A percentile compares a stretch with the other conserved stretches of the same genome.
These are phyloP conservation scores for Penium margaritaceum DNA, from an alignment of 139 green algal species.

Conservation along the genomic window DNA sequence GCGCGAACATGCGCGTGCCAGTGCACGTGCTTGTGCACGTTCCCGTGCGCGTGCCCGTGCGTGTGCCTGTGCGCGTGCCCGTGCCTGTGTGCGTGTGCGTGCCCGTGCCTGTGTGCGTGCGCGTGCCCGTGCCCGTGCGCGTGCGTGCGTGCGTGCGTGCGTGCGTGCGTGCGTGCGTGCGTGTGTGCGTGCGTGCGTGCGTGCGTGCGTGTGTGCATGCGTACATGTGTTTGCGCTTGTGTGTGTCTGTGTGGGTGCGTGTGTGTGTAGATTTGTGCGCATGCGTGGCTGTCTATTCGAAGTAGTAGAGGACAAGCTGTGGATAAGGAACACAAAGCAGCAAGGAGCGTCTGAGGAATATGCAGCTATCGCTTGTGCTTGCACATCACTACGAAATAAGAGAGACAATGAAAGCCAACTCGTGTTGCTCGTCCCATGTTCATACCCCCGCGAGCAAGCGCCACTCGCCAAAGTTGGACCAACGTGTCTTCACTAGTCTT, in stretches of 20 bases:
- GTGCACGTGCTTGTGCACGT: background rate
- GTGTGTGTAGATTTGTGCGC: background rate
- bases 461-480: too few relatives aligned
- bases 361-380: background rate
- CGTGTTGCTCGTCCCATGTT: background rate
- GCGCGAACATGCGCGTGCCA: too few relatives aligned
- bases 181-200: background rate
- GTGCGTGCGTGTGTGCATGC: background rate
- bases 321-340: too few relatives aligned
- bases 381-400: background rate
- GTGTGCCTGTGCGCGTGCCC: background rate
- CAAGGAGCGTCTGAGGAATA: too few relatives aligned
- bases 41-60: background rate
- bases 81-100: background rate
- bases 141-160: background rate
- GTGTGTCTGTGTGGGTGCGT: background rate
- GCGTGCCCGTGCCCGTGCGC: background rate
- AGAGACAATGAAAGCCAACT: background rate
- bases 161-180: background rate
- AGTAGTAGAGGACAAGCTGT: too few relatives aligned
- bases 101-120: background rate
- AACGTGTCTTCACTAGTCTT: too few relatives aligned
- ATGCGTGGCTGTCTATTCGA: background rate
- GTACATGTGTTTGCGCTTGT: background rate
- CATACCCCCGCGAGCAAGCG: too few relatives aligned